Conservation (phyloP, 495 filamentous ascomycete genomes). For the Penicillium paradoxum region DNA sequence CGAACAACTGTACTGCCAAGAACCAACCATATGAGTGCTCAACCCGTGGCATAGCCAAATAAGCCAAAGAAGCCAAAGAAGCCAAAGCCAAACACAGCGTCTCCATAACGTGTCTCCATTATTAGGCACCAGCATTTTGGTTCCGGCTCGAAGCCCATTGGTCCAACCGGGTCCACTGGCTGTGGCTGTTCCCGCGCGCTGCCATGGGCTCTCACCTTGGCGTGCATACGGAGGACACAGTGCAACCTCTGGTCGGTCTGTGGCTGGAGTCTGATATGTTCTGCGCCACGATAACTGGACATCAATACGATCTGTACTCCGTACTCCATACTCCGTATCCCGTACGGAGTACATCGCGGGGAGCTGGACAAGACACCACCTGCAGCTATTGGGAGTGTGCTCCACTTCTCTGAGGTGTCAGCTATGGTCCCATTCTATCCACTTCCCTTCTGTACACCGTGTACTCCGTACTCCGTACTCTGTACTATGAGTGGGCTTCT, state of each 20-base stretch:
- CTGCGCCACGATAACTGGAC: constrained; percentile 18
- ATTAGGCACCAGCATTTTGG: constrained; percentile 23
- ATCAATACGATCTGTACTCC: not conserved
- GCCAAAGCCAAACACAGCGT: not conserved
- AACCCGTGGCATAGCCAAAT: too few species aligned
- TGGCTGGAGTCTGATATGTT: constrained; percentile 14
- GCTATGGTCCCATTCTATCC: not conserved
- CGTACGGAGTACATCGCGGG: too few species aligned
- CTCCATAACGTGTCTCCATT: constrained; percentile 16
- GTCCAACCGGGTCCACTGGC: not conserved
- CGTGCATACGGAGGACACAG: constrained; percentile 13
- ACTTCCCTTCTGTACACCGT: not conserved
- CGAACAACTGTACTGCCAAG: constrained; percentile 10
- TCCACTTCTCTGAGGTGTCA: not conserved
- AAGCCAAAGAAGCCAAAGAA: too few species aligned
- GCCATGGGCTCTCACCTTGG: constrained; percentile 14
- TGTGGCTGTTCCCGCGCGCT: constrained; percentile 2
- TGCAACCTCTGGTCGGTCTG: constrained; percentile 3
- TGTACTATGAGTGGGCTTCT: not conserved
- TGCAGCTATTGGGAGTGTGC: not conserved
- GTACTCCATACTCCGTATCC: too few species aligned
- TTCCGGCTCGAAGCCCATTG: not conserved
- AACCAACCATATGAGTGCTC: not conserved
- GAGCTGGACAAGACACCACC: not conserved
- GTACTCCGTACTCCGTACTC: too few species aligned